Evolutionary conservation across 495 filamentous ascomycete species (phyloP).

Genomic region (Aspergillus biplanus): DNA sequence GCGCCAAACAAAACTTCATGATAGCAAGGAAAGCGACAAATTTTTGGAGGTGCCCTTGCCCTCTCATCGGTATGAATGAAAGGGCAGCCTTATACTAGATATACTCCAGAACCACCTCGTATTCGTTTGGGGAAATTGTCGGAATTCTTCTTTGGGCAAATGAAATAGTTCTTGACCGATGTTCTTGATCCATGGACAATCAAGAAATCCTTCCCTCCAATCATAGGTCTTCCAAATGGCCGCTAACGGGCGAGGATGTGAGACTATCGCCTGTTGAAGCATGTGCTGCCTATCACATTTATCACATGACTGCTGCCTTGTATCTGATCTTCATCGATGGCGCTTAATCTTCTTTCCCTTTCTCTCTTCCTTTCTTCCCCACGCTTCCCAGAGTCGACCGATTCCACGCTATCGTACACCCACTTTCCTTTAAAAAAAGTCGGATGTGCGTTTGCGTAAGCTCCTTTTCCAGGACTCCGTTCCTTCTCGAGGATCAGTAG

Average conservation of each 20-base stretch:
- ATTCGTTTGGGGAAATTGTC: too few species aligned
- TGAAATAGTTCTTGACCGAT: too few species aligned
- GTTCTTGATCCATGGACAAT: neutral
- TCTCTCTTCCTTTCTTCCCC: constrained; percentile 23
- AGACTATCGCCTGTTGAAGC: neutral
- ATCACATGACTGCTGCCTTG: constrained; percentile 27
- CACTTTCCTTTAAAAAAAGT: constrained; percentile 13
- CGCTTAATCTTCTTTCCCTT: constrained; percentile 26
- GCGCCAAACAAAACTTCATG: too few species aligned
- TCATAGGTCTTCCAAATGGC: neutral
- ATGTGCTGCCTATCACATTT: constrained; percentile 15
- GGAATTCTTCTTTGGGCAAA: too few species aligned
- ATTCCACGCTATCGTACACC: constrained; percentile 33
- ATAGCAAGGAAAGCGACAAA: too few species aligned
- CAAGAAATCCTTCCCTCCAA: neutral
- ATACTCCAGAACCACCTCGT: too few species aligned
- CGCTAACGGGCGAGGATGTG: constrained; percentile 28
- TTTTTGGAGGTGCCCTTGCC: too few species aligned
- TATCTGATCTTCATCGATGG: constrained; percentile 12
- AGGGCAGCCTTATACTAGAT: too few species aligned
- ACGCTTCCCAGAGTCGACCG: constrained; percentile 48
- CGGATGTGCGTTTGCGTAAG: constrained; percentile 40
- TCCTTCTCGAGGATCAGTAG: constrained; percentile 21
- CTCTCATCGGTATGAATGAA: too few species aligned
- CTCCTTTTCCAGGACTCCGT: constrained; percentile 24